Conservation (phyloP, 257 asterid species). For the Solanum rostratum region DNA sequence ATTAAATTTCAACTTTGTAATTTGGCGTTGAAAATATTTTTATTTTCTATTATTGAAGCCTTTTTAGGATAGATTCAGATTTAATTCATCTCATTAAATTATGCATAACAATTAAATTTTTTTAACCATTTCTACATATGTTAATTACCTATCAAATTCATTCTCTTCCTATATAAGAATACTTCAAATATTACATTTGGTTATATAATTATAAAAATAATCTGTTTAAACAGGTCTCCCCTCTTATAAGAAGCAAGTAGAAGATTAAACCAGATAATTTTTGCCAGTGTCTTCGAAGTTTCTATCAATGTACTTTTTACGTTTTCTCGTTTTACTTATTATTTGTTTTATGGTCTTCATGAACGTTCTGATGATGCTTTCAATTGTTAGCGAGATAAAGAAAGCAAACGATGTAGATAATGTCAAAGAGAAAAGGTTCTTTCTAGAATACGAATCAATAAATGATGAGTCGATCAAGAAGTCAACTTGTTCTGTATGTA, state of each 20-base stretch:
- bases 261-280: too few species aligned
- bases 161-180: not conserved
- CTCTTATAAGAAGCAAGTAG: too few species aligned
- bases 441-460: not conserved
- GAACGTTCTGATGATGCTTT: not conserved
- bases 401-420: not conserved
- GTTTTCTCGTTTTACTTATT: not conserved
- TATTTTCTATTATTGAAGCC: not conserved
- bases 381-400: not conserved
- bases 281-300: not conserved
- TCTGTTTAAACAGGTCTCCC: not conserved
- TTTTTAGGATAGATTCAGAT: not conserved
- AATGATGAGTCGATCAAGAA: not conserved
- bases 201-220: not conserved
- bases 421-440: not conserved
- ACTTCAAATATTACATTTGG: not conserved
- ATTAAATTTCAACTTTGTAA: too few species aligned
- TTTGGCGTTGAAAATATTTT: not conserved
- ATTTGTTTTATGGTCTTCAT: not conserved
- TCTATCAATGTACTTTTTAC: not conserved
- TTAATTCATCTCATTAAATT: not conserved
- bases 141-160: not conserved
- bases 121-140: not conserved
- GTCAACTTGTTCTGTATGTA: not conserved
- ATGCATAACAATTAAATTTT: not conserved